These are phyloP conservation scores for Schoenoplectus tabernaemontani DNA, from an alignment of 202 grass and related monocot species.

Conservation along the genomic window DNA sequence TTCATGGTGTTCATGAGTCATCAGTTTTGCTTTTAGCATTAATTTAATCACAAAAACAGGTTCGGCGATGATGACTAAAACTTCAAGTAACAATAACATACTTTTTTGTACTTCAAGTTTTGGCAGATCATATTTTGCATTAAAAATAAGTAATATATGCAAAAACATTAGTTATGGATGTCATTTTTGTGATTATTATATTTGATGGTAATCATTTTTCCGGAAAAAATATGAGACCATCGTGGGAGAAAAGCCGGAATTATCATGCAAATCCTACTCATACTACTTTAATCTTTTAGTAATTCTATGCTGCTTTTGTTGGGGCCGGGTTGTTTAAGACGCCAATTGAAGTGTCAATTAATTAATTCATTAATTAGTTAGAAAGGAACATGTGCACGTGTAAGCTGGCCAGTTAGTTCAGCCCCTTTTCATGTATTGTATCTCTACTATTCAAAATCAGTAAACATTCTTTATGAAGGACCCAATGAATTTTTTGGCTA, in stretches of 20 bases:
- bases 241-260: background rate
- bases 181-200: background rate
- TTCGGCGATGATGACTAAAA: background rate
- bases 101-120: slow-evolving; percentile 11
- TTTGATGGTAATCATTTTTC: slow-evolving; percentile 13
- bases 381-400: slow-evolving; percentile 17
- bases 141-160: background rate
- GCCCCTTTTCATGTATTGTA: slow-evolving; percentile 2
- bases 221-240: background rate
- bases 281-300: background rate
- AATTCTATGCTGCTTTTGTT: background rate
- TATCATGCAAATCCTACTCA: slow-evolving; percentile 17
- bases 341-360: background rate
- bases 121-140: background rate
- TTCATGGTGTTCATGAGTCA: background rate
- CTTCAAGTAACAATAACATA: slow-evolving; percentile 13
- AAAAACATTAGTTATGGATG: background rate
- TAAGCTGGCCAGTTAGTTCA: slow-evolving; percentile 17
- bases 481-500: background rate
- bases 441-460: slow-evolving; percentile 1
- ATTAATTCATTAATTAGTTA: slow-evolving; percentile 11
- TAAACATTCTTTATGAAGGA: background rate
- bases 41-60: slow-evolving; percentile 4
- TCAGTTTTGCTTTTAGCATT: background rate
- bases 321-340: background rate